Base-by-base conservation (phyloP, 495 filamentous ascomycete species). In the Astrocystis sublimbata region DNA sequence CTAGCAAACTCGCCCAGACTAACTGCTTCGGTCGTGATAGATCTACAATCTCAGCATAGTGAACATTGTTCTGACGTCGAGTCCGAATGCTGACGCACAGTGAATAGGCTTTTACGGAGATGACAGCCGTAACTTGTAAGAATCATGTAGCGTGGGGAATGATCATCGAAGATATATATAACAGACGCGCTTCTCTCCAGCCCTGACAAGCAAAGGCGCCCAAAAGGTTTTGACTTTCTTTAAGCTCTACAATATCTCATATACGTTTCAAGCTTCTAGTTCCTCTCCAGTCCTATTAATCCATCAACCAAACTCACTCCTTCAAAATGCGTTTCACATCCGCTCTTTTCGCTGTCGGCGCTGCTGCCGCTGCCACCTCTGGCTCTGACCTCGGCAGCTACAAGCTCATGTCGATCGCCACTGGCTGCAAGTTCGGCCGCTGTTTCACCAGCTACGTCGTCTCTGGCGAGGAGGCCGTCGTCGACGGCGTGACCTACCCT, bases 361-460 rank as follows among this genome's bases (percentile, higher is more conserved):
- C 35, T 24, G 52, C 52, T 9, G 52, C 52, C 3, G 52, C 52
- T 23, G 36, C 51, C 51, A 35, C 52, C 23, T 52, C 49, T 23
- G 30, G n/a, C 4, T 35, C 52, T 13, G 52, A 56, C 52, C 51
- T 54, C 33, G 36, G 35, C 52, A 56, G 10, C 52, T 56, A 38
- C 36, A 56, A 56, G 52, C 35, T 56, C 36, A 56, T 56, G 52
- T 56, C 52, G 21, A 56, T 42, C 31, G 7, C 35, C 35, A 56
- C 52, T 7, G 52, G 52, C 9, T 56, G 52, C 52, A 56, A 56
- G 52, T 56, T 56, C 52, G 52, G 52, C 19, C 52, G 52, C 36
- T 56, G 52, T 38, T 56, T 56, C 52, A 56, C 52, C 24, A 56
- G 52, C 52, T 56, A 56, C 36, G 52, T 56, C 36, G 52, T 56